These are phyloP conservation scores for Trichodelitschia bisporula DNA, from an alignment of 495 filamentous ascomycete species.

Conservation along the genomic window DNA sequence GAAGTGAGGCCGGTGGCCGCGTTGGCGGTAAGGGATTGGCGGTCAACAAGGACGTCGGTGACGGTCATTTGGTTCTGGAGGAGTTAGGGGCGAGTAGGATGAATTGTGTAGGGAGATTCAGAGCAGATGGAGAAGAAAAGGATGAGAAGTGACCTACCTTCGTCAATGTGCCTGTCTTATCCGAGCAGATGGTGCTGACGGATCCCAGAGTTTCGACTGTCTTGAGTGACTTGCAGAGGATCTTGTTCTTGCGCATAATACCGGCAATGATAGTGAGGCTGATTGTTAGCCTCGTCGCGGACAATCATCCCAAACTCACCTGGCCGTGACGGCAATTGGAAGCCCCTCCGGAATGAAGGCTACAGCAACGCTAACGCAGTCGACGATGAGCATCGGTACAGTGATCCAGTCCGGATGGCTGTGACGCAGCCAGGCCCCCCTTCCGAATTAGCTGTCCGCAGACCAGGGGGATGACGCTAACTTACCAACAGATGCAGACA, in stretches of 20 bases:
- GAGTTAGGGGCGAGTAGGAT: neutral
- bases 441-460: slow-evolving; percentile 11
- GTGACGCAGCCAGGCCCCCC: slow-evolving; percentile 37
- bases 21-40: neutral
- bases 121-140: no score
- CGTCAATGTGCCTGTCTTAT: slow-evolving; percentile 47
- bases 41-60: neutral
- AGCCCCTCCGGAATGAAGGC: slow-evolving; percentile 54
- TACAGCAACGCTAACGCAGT: slow-evolving; percentile 40
- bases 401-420: slow-evolving; percentile 38
- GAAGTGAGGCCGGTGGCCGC: neutral
- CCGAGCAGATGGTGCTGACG: slow-evolving; percentile 41
- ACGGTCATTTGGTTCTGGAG: slow-evolving; percentile 20
- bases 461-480: neutral
- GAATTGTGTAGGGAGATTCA: slow-evolving; percentile 5
- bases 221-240: slow-evolving; percentile 39
- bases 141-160: no score
- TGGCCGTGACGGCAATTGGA: slow-evolving; percentile 28
- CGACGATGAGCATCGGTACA: slow-evolving; percentile 39
- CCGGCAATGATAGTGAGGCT: slow-evolving; percentile 33
- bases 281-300: slow-evolving; percentile 16
- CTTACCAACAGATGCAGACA: slow-evolving; percentile 34
- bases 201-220: slow-evolving; percentile 46
- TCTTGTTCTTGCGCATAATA: slow-evolving; percentile 35
- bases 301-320: neutral